Evolutionary conservation across 2,329 filamentous ascomycete species (phyloP), one percentile per base, ranked within the genome.

Genomic region (Cladophialophora bantiana): DNA sequence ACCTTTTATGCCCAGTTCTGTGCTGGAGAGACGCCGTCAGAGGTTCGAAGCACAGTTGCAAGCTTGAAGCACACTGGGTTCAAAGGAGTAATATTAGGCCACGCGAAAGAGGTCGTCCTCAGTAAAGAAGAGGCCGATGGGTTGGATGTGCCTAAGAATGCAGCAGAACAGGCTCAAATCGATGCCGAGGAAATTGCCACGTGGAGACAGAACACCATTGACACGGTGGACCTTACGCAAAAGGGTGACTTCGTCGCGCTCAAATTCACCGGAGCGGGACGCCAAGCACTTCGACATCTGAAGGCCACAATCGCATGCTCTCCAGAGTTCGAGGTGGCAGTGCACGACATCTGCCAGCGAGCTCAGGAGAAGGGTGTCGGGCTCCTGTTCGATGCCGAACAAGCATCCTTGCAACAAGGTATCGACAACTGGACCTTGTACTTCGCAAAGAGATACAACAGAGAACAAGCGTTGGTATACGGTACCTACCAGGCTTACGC

Each of bases 1-100:
- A 96, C 92, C 0, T 93, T 97, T 74, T 97, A 97, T 77, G 88
- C 89, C 31, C 94, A 97, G 74, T 97, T 96, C 78, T 97, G 94
- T 78, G 92, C 92, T 0, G 94, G 94, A 34, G 90, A 93, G 78
- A 90, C 86, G 57, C 83, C 85, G 0, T 73, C 77, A 1, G 91
- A 97, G 78, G 90, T 96, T 1, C 81, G 83, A 50, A 79, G 77
- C 35, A 93, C 90, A 0, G 86, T 93, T 35, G 75, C 83, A 1
- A 81, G 84, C 1, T 83, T 96, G 9, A 91, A 92, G 77, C 78
- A 82, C 36, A 88, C 94, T 53, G 94, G 94, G 1, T 96, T 92
- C 75, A 87, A 86, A 31, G 94, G 93, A 12, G 91, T 96, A 5
- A 93, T 97, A 63, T 83, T 97, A 55, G 89, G 91, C 59, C 96